A percentile compares a stretch with the other conserved stretches of the same genome.
These are phyloP conservation scores for Boletellus ananas DNA, from an alignment of 768 basidiomycete genomes.

Conservation along the genomic window DNA sequence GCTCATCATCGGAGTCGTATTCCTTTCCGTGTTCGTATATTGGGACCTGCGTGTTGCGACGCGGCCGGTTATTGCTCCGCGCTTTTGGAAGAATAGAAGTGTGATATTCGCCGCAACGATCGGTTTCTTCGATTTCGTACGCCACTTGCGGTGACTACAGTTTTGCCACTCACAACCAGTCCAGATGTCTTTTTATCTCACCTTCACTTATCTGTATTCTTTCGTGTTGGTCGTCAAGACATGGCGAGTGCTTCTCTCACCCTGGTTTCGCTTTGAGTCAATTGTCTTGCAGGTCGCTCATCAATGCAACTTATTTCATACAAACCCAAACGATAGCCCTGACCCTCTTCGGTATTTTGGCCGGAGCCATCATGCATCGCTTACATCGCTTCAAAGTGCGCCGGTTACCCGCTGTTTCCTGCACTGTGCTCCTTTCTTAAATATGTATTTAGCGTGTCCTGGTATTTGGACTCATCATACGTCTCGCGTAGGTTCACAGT, in stretches of 20 bases:
- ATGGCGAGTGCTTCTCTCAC: slow-evolving; percentile 31
- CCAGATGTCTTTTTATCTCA: slow-evolving; percentile 63
- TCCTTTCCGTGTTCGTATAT: slow-evolving; percentile 41
- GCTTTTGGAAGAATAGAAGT: slow-evolving; percentile 56
- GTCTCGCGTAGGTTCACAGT: slow-evolving; percentile 40
- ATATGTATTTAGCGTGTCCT: slow-evolving; percentile 38
- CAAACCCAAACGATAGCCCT: slow-evolving; percentile 56
- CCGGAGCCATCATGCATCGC: slow-evolving; percentile 53
- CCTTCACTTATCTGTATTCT: slow-evolving; percentile 70
- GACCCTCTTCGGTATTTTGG: slow-evolving; percentile 60
- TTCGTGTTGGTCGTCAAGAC: slow-evolving; percentile 54
- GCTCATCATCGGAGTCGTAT: slow-evolving; percentile 43
- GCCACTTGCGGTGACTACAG: not conserved
- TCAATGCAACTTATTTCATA: slow-evolving; percentile 60
- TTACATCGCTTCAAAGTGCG: slow-evolving; percentile 53
- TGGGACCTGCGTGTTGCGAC: slow-evolving; percentile 52
- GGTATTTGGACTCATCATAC: slow-evolving; percentile 54
- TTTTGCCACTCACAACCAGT: not conserved
- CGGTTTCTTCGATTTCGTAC: slow-evolving; percentile 61
- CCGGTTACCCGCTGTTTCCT: not conserved
- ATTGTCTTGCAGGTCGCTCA: slow-evolving; percentile 42
- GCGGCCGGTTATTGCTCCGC: slow-evolving; percentile 56
- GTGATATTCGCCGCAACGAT: slow-evolving; percentile 58
- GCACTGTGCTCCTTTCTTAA: not conserved
- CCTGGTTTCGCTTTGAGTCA: not conserved